A percentile compares a stretch with the other conserved stretches of the same genome.
Evolutionary conservation across 306 rosid species (phyloP).

Genomic region (Trichosanthes cucumerina): DNA sequence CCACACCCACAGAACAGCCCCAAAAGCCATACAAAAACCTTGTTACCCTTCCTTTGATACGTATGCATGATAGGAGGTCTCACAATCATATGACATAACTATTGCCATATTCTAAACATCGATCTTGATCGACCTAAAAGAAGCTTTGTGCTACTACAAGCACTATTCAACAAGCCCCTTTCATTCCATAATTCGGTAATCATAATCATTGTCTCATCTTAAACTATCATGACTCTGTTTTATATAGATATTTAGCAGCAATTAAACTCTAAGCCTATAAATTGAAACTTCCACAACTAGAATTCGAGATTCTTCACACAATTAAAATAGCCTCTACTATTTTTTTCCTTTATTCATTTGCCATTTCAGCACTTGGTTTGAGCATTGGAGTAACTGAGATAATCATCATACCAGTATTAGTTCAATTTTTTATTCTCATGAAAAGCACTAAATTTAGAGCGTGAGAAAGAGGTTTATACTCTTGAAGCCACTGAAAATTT

Average conservation of each 20-base stretch:
- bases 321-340: background rate
- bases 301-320: background rate
- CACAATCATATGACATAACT: background rate
- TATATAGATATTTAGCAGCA: background rate
- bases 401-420: background rate
- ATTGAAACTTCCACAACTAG: background rate
- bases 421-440: background rate
- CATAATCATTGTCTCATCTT: background rate
- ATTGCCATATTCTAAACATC: background rate
- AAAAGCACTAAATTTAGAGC: background rate
- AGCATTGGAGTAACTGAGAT: background rate
- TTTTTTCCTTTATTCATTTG: background rate
- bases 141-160: background rate
- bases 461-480: background rate
- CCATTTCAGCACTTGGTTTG: background rate
- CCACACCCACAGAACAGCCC: no score
- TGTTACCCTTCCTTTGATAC: no score
- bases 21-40: no score
- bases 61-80: no score
- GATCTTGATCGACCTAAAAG: background rate
- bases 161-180: background rate
- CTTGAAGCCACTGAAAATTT: background rate
- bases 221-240: background rate
- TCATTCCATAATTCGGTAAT: background rate
- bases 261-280: background rate